Evolutionary conservation across 2,329 filamentous ascomycete genomes (phyloP), one percentile per base, ranked within the genome.

Genomic region (Penicillium sp.): DNA sequence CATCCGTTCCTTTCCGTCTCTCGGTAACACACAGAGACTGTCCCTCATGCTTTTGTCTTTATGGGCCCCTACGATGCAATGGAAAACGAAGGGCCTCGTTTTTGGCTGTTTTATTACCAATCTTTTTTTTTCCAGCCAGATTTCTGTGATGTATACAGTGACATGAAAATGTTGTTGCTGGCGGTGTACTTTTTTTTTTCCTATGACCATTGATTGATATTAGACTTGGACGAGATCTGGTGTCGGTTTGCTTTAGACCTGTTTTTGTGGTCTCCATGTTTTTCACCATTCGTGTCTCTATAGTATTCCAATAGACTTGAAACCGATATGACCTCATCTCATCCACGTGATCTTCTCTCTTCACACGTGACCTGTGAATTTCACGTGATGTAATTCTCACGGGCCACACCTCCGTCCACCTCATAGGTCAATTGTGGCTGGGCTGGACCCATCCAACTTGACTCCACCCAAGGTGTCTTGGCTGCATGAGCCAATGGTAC

Each of bases 1-100:
- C 16, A 29, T 46, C 50, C 39, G 19, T 21, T 50, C n/a, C 36
- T 33, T 54, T n/a, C 21, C 27, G 34, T 44, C 46, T 31, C 55
- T 59, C 62, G 66, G 71, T 65, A 61, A 66, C 69, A 66, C 71
- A 66, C 71, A 69, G 72, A 70, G 58, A 74, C 68, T 74, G 65
- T 64, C 64, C 67, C 67, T 62, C 60, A 64, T 68, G 55, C 63
- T 60, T 60, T 60, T 59, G 38, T 55, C 53, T 55, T 54, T 57
- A n/a, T 45, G 53, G 48, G 55, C 34, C 55, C 48, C 58, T 48
- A 41, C 44, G 25, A 31, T 55, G 50, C 48, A 46, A 53, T 56
- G 45, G 51, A 31, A 52, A 50, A 60, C 43, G 45, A 46, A 4
- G 44, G 53, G 39, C 7, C 25, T 34, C 9, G 29, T 23, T 46